Evolutionary conservation across 257 asterid species (phyloP), one percentile per base, ranked within the genome.

Genomic region (Solanum peruvianum): DNA sequence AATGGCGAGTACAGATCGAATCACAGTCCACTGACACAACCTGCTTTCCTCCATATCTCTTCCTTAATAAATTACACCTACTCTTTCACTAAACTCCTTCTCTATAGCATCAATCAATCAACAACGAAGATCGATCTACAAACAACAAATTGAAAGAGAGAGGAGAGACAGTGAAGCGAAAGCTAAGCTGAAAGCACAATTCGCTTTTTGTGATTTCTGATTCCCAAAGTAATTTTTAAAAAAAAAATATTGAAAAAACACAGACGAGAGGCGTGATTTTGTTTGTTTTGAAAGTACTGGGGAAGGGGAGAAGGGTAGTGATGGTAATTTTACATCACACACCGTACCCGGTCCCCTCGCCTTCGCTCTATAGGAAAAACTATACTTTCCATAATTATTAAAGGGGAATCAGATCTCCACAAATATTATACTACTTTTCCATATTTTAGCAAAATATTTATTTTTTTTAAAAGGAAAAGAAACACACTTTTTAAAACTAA

Each of bases 1-100:
- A 45, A 91, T 90, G 41, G 92, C 91, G 1, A 91, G 37, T 44
- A 91, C 18, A 47, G 93, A 88, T 90, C 90, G 88, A 87, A 91
- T 87, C 69, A 77, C 83, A 49, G 58, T 86, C 93, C 92, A 91
- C 70, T 88, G 89, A 84, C 84, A 87, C 85, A 88, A 83, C 87
- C 89, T 62, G 44, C n/a, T 85, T 44, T 88, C 92, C 85, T 88
- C 93, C 93, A 91, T 89, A 49, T 66, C 73, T 67, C 70, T 64
- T 25, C 73, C 33, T 83, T 27, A 31, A 31, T 18, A 52, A 52
- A 52, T 37, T 44, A 45, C 62, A 37, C 35, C 14, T 27, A 23
- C 66, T 85, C 87, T 41, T 42, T 76, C 37, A 44, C 83, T 44
- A 75, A 75, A 75, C 58, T 75, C 70, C 82, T 37, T 45, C 56